Base-by-base conservation (phyloP, 2,329 filamentous ascomycete genomes). In the Microdochium paspali region DNA sequence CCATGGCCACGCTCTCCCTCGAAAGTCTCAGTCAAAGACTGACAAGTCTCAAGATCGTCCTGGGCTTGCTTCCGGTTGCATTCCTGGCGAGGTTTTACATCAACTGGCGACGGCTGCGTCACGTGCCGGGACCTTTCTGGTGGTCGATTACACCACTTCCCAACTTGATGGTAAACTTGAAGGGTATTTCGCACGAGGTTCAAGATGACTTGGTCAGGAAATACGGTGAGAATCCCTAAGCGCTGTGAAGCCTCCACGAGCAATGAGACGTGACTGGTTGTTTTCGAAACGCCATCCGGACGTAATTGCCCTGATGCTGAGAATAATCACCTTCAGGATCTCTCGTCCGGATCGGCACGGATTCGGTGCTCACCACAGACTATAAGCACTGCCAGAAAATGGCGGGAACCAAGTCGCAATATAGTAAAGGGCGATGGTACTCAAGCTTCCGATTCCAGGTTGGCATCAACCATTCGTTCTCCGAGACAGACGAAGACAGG, bases 141-240 rank as follows among this genome's bases (percentile, higher is more conserved):
- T 47, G 47, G 42, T 45, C 50, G 10, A 24, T 51, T 26, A 44
- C 47, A 18, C 47, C 50, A 21, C 21, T 52, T 12, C 44, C 46
- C 21, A 24, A 50, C 23, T 32, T 52, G 28, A 45, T 32, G 44
- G 40, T 42, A 12, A 47, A 50, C n/a, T 44, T 52, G n/a, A 46
- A 46, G 4, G 50, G 50, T 18, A 28, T 39, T 18, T 46, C 45
- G 15, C 50, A 50, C 24, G 39, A 46, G 18, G 47, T 43, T 10
- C 21, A 50, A 21, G 48, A 47, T 21, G 42, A 44, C 6, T 24
- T 51, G n/a, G 46, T 46, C 4, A 44, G 44, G 20, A 44, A 44
- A 46, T 49, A 53, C 26, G 51, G 47, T 51, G 13, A 24, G 45
- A n/a, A n/a, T n/a, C n/a, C n/a, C n/a, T n/a, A n/a, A n/a, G n/a